Conservation (phyloP, 306 rosid species). For the Quercus alba region DNA sequence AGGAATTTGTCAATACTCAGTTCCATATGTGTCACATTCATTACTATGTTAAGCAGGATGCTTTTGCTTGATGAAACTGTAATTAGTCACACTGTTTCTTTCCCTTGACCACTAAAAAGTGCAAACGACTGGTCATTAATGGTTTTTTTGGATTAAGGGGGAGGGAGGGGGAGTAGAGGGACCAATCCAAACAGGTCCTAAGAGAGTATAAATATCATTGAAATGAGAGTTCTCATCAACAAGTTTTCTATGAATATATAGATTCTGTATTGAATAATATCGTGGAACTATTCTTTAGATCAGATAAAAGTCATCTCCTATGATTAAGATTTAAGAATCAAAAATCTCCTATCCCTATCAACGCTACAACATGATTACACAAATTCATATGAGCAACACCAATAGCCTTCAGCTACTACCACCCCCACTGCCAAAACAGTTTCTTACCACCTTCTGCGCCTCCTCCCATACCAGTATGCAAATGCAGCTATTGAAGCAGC, state of each 20-base stretch:
- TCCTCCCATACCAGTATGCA: constrained; percentile 81
- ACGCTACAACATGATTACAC: constrained; percentile 32
- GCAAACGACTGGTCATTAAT: neutral
- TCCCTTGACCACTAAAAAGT: neutral
- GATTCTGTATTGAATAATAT: neutral
- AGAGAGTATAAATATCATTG: neutral
- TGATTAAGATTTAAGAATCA: too few relatives aligned
- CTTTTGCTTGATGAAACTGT: too few relatives aligned
- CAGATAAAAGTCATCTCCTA: constrained; percentile 21
- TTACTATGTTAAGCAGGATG: too few relatives aligned
- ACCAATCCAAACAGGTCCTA: neutral
- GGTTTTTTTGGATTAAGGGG: too few relatives aligned
- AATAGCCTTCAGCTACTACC: constrained; percentile 2
- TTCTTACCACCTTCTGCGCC: constrained; percentile 84
- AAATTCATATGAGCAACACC: constrained; percentile 5
- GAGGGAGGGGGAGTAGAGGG: too few relatives aligned
- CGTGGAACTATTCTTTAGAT: neutral
- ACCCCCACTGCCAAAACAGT: neutral
- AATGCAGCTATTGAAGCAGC: constrained; percentile 86
- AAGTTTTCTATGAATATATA: neutral
- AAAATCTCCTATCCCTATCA: constrained; percentile 33
- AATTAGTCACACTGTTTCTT: neutral
- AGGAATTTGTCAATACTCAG: too few relatives aligned
- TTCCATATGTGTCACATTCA: too few relatives aligned
- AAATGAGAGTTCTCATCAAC: neutral